A percentile compares a stretch with the other conserved stretches of the same genome.
Conservation (phyloP, 345 rosid genomes). For the Acer saccharum region DNA sequence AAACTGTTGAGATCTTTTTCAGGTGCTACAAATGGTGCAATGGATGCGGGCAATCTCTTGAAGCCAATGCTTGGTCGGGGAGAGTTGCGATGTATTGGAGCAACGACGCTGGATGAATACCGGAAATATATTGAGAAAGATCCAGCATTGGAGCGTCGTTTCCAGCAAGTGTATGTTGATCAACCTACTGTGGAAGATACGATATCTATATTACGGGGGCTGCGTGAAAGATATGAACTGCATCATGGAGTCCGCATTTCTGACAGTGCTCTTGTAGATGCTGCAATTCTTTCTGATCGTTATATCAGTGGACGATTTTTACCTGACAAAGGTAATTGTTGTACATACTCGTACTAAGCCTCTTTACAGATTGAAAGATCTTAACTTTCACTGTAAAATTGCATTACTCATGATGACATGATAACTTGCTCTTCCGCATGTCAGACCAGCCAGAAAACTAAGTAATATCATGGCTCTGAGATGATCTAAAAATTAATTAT, state of each 20-base stretch:
- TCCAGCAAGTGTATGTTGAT: constrained; percentile 97
- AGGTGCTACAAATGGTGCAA: constrained; percentile 99
- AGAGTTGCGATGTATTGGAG: constrained; percentile 94
- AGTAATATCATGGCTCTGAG: too few relatives aligned
- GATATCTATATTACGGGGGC: constrained; percentile 86
- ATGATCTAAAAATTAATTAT: not conserved
- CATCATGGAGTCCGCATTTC: constrained; percentile 99
- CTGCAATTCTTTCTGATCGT: constrained; percentile 94
- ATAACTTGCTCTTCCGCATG: not conserved
- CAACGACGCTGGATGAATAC: constrained; percentile 94
- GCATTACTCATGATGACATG: not conserved
- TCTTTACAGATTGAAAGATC: not conserved
- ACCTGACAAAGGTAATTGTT: constrained; percentile 89
- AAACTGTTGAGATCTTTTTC: constrained; percentile 25
- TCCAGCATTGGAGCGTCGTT: constrained; percentile 98
- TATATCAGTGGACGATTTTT: constrained; percentile 97
- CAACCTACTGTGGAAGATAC: constrained; percentile 96
- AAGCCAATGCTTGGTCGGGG: constrained; percentile 99
- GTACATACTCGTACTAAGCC: not conserved
- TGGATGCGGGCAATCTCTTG: constrained; percentile 99
- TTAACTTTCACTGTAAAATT: not conserved
- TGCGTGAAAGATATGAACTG: constrained; percentile 97
- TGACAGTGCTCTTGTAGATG: constrained; percentile 96
- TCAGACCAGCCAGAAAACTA: not conserved
- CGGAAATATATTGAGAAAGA: constrained; percentile 98